These are phyloP conservation scores for Alloteropsis semialata DNA, from an alignment of 176 grass and related monocot species.

Conservation along the genomic window DNA sequence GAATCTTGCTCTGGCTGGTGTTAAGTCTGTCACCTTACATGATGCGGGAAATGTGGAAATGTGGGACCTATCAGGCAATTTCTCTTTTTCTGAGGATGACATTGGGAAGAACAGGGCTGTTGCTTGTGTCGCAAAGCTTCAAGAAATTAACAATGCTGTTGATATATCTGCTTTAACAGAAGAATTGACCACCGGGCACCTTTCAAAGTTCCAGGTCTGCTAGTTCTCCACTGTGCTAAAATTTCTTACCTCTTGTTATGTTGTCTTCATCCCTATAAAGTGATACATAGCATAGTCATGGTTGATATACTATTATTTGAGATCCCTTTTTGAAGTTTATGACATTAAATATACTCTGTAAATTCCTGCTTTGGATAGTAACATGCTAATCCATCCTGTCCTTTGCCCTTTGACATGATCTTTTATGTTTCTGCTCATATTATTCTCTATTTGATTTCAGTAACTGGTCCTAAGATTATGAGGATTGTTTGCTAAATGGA, in stretches of 20 bases:
- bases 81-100: conserved; percentile 69
- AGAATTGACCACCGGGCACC: conserved; percentile 53
- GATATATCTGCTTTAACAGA: conserved; percentile 49
- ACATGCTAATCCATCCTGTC: not conserved
- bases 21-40: conserved; percentile 77
- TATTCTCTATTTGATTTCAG: not conserved
- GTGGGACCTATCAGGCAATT: conserved; percentile 78
- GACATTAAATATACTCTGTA: not conserved
- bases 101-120: conserved; percentile 71
- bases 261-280: conserved; percentile 13
- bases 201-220: conserved; percentile 70
- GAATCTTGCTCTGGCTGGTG: conserved; percentile 77
- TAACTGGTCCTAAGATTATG: not conserved
- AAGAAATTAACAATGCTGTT: conserved; percentile 71
- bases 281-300: not conserved
- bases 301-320: not conserved
- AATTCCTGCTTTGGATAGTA: conserved; percentile 8
- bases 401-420: not conserved
- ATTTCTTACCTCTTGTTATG: conserved; percentile 12
- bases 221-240: conserved; percentile 13
- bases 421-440: not conserved
- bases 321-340: not conserved
- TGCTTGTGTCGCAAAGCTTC: conserved; percentile 65
- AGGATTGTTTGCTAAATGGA: not conserved
- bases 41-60: conserved; percentile 63